Percentiles rank a stretch among this genome's conserved stretches.
phyloP scores from a whole-genome alignment of 768 basidiomycete genomes.

The Cystofilobasidium ferigula region DNA sequence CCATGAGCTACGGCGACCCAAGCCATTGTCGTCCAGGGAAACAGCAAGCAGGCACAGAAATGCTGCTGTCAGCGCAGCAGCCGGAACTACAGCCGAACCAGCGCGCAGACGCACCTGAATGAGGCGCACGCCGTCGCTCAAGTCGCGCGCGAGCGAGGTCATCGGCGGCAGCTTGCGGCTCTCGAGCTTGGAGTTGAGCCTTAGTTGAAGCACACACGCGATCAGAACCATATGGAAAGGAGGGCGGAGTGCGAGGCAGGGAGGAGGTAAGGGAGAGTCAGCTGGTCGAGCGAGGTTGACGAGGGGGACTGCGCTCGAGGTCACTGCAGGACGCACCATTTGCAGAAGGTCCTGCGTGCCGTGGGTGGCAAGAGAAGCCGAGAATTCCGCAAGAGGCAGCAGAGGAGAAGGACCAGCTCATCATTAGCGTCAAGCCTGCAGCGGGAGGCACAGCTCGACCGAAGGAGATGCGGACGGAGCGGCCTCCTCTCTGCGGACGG shows the following conservation, averaged over 20 bases:
- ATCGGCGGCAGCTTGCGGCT: constrained; percentile 72
- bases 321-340: constrained; percentile 2
- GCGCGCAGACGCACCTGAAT: constrained; percentile 64
- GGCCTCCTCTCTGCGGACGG: background rate
- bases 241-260: background rate
- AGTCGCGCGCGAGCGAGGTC: constrained; percentile 75
- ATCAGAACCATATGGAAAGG: background rate
- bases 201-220: constrained; percentile 34
- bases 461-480: background rate
- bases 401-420: background rate
- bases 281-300: background rate
- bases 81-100: background rate
- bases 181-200: constrained; percentile 94
- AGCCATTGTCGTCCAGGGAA: background rate
- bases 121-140: constrained; percentile 86
- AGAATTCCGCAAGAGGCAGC: background rate
- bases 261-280: no score
- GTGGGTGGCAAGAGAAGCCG: background rate
- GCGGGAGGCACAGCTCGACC: background rate
- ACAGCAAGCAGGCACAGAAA: background rate
- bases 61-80: background rate
- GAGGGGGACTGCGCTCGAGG: background rate
- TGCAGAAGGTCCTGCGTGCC: constrained; percentile 19
- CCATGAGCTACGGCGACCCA: constrained; percentile 22
- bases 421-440: no score